These are phyloP conservation scores for Coniochaeta prunicola DNA, from an alignment of 2,329 filamentous ascomycete species.

Conservation along the genomic window DNA sequence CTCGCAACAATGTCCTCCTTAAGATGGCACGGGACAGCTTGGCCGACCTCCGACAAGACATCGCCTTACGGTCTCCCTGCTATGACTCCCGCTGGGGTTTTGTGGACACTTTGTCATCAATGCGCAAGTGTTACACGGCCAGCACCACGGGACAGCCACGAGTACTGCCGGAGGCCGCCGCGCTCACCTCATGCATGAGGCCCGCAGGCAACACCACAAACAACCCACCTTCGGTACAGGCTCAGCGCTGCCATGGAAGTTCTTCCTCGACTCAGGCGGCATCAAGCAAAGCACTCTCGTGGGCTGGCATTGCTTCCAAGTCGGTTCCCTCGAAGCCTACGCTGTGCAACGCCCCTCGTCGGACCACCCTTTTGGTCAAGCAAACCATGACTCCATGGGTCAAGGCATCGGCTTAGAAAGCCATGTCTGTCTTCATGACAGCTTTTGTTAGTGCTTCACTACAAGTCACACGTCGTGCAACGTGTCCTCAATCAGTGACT, in stretches of 20 bases:
- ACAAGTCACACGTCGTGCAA: background rate
- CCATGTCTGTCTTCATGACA: background rate
- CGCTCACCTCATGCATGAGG: background rate
- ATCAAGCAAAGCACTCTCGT: background rate
- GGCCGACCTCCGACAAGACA: background rate
- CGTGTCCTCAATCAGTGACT: background rate
- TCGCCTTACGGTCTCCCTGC: background rate
- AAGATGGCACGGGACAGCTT: background rate
- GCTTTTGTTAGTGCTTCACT: background rate
- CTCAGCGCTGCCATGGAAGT: background rate
- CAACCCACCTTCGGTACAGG: background rate
- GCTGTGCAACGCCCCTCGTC: background rate
- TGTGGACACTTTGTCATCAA: background rate
- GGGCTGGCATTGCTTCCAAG: background rate
- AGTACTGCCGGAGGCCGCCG: background rate
- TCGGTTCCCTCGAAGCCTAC: background rate
- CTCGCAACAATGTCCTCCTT: background rate
- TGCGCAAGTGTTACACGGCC: background rate
- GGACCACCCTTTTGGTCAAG: background rate
- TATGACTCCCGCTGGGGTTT: background rate
- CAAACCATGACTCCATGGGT: background rate
- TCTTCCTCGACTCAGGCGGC: background rate
- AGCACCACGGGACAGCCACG: background rate
- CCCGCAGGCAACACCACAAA: background rate
- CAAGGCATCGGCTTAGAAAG: background rate